Evolutionary conservation across 2,329 filamentous ascomycete species (phyloP).

Genomic region (Diaporthe ampelina): DNA sequence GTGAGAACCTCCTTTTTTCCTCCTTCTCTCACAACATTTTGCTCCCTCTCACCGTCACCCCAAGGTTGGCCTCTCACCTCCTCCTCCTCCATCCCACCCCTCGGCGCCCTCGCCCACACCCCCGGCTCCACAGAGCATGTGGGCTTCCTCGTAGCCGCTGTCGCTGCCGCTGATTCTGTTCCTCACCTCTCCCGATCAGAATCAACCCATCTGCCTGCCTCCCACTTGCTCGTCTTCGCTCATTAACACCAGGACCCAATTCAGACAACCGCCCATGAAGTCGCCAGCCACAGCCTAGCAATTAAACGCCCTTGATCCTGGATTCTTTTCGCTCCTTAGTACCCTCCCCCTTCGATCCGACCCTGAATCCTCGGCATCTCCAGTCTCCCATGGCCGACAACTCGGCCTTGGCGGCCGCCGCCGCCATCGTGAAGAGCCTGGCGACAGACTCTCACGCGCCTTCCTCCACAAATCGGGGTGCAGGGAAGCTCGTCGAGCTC

Average conservation of each 20-base stretch:
- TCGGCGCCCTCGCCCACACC: slow-evolving; percentile 15
- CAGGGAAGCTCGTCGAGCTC: slow-evolving; percentile 72
- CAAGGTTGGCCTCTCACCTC: slow-evolving; percentile 9
- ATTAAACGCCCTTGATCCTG: slow-evolving; percentile 30
- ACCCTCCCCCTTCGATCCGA: slow-evolving; percentile 25
- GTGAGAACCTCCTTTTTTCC: slow-evolving; percentile 34
- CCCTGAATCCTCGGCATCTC: slow-evolving; percentile 33
- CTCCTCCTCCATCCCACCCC: slow-evolving; percentile 25
- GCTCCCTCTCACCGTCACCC: neutral
- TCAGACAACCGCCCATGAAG: slow-evolving; percentile 40
- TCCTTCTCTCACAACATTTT: neutral
- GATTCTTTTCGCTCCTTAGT: slow-evolving; percentile 33
- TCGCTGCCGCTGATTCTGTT: slow-evolving; percentile 37
- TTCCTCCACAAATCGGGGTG: slow-evolving; percentile 53
- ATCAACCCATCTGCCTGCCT: slow-evolving; percentile 29
- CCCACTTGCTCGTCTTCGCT: slow-evolving; percentile 35
- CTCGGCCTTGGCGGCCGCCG: slow-evolving; percentile 66
- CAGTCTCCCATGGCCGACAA: slow-evolving; percentile 64
- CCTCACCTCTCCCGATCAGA: slow-evolving; percentile 18
- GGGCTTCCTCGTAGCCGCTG: slow-evolving; percentile 31
- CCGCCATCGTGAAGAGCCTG: slow-evolving; percentile 67
- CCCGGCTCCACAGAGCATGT: slow-evolving; percentile 35
- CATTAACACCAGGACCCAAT: slow-evolving; percentile 29
- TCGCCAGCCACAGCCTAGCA: slow-evolving; percentile 31
- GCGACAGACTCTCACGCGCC: slow-evolving; percentile 59